Evolutionary conservation across 1,284 basidiomycete species (phyloP), one percentile per base, ranked within the genome.

Genomic region (Tilletia indica): DNA sequence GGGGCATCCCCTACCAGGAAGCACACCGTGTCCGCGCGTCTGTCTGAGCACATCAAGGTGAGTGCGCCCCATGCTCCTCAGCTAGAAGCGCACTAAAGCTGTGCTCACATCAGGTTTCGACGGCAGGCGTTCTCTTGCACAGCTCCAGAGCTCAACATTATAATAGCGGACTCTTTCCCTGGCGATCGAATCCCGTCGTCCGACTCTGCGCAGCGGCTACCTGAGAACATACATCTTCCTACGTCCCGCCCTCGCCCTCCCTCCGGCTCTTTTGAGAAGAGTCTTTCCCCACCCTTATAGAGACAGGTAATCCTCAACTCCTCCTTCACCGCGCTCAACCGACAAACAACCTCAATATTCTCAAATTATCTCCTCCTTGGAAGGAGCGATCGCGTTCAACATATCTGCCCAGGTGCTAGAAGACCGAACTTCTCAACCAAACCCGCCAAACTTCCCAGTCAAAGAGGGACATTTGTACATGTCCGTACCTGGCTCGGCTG

Each of bases 401-500:
- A 64, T 39, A 6, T 16, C 31, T 36, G 34, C 61, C n/a, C 61
- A 38, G 16, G 6, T 16, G 19, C 16, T 38, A 38, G 31, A 42
- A 34, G 12, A 39, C 21, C 36, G 36, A 64, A 36, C 58, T 34
- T 38, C 36, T 64, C 61, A 21, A 64, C 12, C 19, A 19, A 34
- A 45, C 14, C 42, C 14, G 6, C 6, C 42, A 8, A 14, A 45
- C 42, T 45, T 14, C 9, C 6, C 42, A 45, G 42, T 45, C 42
- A 14, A 45, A 45, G 14, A 45, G 42, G 42, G 42, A 45, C 42
- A 45, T 45, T 64, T 38, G 61, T 64, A 64, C 61, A 64, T 64
- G 61, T 64, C 61, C 31, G 31, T 39, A 39, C 61, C 31, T 42
- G 34, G 61, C 36, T 64, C 61, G 31, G 36, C 61, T 42, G 38